Evolutionary conservation across 2,329 filamentous ascomycete genomes (phyloP), one percentile per base, ranked within the genome.

Genomic region (Fusarium abutilonis): DNA sequence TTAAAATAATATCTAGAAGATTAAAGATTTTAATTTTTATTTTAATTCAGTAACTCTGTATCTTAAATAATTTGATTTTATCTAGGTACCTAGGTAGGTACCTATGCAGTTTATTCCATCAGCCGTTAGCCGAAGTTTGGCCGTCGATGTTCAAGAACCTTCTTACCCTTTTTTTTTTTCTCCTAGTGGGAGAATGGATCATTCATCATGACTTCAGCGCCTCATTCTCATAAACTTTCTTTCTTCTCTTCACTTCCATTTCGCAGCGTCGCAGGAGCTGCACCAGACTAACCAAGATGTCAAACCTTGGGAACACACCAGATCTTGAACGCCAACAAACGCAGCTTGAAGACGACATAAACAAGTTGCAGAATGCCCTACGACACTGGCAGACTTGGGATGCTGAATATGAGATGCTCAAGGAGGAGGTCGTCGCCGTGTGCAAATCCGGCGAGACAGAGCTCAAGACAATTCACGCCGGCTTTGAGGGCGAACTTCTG

Each of bases 381-480:
- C 87, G 88, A 61, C 89, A 96, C 78, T 99, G 94, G 94, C 90
- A 91, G 64, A 89, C 88, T 51, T 96, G 91, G 86, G 93, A 96
- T 74, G 87, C 90, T 43, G 94, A 98, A 74, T 98, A 98, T 75
- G 92, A 97, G 73, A 86, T 89, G 21, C 82, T 98, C 60, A 93
- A 91, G 73, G 92, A 96, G 73, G 92, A 96, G 70, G 84, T 98
- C 28, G 77, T 86, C 48, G 80, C 79, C 4, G 73, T 89, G 23
- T 74, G 81, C 38, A 77, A 79, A 46, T 75, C 83, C 52, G 76
- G 78, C 28, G 44, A 65, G 10, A 52, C 63, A 13, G 83, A 87
- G 26, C 82, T 93, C 26, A 78, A 83, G 8, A 77, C 77, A 28
- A 83, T 89, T 41, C 84, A 85, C 40, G 76, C 80, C 32, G 80